Conservation (phyloP, 2,329 filamentous ascomycete species). For the Sporothrix schenckii region DNA sequence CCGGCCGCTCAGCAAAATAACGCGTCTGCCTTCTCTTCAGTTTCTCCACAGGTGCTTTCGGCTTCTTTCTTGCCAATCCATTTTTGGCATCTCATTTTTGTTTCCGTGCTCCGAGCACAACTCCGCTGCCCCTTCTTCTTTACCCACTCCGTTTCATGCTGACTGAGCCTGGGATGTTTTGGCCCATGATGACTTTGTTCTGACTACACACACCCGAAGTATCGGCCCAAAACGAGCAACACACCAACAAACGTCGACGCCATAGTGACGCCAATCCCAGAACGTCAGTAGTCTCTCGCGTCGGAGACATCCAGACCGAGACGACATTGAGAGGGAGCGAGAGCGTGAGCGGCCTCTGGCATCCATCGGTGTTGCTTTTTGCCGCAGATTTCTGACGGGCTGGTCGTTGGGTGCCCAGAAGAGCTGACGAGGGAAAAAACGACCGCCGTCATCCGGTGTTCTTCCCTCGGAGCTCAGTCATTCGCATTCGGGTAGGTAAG, state of each 20-base stretch:
- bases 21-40: neutral
- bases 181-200: conserved; percentile 32
- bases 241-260: conserved; percentile 1
- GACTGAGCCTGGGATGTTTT: conserved; percentile 32
- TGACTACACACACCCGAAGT: conserved; percentile 28
- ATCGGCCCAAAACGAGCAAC: conserved; percentile 10
- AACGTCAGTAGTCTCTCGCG: conserved; percentile 14
- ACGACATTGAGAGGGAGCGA: neutral
- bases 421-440: neutral
- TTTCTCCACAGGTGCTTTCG: neutral
- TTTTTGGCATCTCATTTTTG: neutral
- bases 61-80: neutral
- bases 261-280: conserved; percentile 12
- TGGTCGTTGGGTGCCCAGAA: neutral
- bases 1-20: neutral
- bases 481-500: neutral
- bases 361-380: neutral
- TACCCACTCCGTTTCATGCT: conserved; percentile 26
- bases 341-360: neutral
- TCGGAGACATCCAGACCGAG: conserved; percentile 13
- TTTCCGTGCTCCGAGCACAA: conserved; percentile 5
- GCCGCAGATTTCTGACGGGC: no score
- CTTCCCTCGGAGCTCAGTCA: neutral
- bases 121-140: neutral
- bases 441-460: conserved; percentile 3